Evolutionary conservation across 2,329 filamentous ascomycete genomes (phyloP), one percentile per base, ranked within the genome.

Genomic region (Colletotrichum caudatum): DNA sequence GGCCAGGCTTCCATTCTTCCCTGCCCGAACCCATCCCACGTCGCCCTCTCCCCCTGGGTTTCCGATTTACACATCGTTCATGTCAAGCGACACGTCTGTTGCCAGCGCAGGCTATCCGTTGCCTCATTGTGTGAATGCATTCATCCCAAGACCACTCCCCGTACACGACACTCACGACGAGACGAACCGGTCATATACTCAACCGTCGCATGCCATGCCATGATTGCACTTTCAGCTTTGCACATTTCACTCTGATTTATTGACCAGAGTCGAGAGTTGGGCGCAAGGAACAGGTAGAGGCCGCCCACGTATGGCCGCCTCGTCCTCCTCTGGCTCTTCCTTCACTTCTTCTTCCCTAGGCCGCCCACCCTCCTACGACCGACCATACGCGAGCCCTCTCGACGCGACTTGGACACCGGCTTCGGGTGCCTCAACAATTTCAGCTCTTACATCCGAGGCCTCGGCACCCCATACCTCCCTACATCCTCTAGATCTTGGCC

Each of bases 401-500:
- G 81, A 84, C 75, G 82, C 83, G 65, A 81, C 82, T 64, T 86
- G 82, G 81, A 85, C 85, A 69, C 84, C 84, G 33, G 83, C 80
- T 66, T 85, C 82, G 23, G 81, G 76, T 59, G 77, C 80, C 64
- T 82, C 84, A n/a, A 82, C 82, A 67, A 79, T 84, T 69, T 86
- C 85, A 66, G 83, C 83, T 69, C 67, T 80, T 63, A 80, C 81
- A 46, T 78, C 80, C 56, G 79, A 81, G 68, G 80, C 80, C 23
- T 85, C 84, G 66, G 81, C 78, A 65, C 80, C 80, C 72, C 78
- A 82, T 74, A 80, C 81, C 69, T 78, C 83, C 73, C 78, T 85
- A 66, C 79, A 80, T 65, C 82, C 85, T 46, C 81, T 87, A 53
- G 86, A 88, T 75, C 81, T 88, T 57, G 85, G 86, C 5, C 86